Base-by-base conservation (phyloP, 768 basidiomycete genomes). In the Leccinellum luteum region DNA sequence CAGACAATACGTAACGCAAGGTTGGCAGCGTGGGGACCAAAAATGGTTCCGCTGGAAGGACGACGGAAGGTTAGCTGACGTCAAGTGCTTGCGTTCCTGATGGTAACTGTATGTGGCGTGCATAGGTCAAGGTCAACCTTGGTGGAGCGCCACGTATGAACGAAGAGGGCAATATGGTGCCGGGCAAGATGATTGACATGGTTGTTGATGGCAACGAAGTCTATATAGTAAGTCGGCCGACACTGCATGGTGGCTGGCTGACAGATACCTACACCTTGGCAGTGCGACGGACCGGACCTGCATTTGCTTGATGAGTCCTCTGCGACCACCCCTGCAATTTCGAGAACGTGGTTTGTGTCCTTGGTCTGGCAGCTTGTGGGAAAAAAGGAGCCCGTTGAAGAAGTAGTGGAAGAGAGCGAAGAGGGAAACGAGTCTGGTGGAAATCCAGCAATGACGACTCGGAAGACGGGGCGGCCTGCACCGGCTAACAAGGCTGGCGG, bases 11-110 rank as follows among this genome's bases (percentile, higher is more conserved):
- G 64, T 45, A 81, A 85, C 48, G 93, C 92, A n/a, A 81, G 80
- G 56, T 62, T 79, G 41, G 81, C 85, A 12, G 93, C 93, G 7
- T 95, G 92, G 92, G 93, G 93, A 12, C 79, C 87, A 4, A 91
- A 88, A 67, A 71, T 87, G 74, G 74, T 79, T 15, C 89, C 87
- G 1, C 49, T 80, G 25, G 79, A 80, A 58, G 86, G 83, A 56
- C 81, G 78, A 68, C 82, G 86, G 64, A 94, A 92, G 79, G 92
- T 88, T 58, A 28, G 75, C 57, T 55, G 49, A 23, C 53, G 25
- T 44, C 49, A 49, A 43, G 45, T 31, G n/a, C 6, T 17, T 41
- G 31, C 25, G 52, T 34, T 49, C 14, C 34, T 31, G 57, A 31
- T 28, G 52, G 54, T 52, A 41, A 60, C 55, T 48, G 51, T 57